Base-by-base conservation (phyloP, 2,329 filamentous ascomycete genomes). In the Grosmannia penicillata region DNA sequence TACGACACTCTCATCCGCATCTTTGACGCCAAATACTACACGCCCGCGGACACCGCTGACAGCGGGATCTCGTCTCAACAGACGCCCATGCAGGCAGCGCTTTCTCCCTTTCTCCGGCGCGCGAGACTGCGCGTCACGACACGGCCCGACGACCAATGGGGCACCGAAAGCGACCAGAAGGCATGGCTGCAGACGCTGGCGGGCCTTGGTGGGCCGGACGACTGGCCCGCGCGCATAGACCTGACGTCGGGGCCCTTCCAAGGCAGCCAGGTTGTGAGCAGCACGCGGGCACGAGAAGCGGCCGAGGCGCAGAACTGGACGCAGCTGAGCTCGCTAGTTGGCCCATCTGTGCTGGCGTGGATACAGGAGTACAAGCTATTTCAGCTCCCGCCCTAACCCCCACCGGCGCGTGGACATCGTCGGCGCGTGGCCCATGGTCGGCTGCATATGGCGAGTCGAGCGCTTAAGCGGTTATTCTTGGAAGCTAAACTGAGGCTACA, bases 1-100 rank as follows among this genome's bases (percentile, higher is more conserved):
- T 89, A 75, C 52, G 82, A 89, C 49, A 89, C 82, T 0, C 58
- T 87, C 7, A 72, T 80, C 14, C 70, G 82, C 17, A 73, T 89
- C 37, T 72, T 82, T 38, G 64, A 82, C 35, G 69, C 78, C 1
- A 82, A 80, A 53, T 89, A 89, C 57, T 84, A 85, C 31, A 53
- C 6, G 10, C 18, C 33, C 1, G 21, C 18, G 18, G 38, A 4
- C 11, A 23, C 3, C 37, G 13, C 41, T 11, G 38, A 40, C 1
- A 31, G 24, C 13, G 10, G 33, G 8, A 37, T 33, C n/a, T n/a
- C n/a, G n/a, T n/a, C n/a, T n/a, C n/a, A n/a, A n/a, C n/a, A n/a
- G 36, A 47, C 47, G n/a, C 61, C 52, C 48, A 70, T 79, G 44
- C 62, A 72, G 11, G 56, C 54, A 0, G 70, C 71, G 0, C 61